Evolutionary conservation across 202 grass and related monocot genomes (phyloP).

Genomic region (Musa balbisiana): DNA sequence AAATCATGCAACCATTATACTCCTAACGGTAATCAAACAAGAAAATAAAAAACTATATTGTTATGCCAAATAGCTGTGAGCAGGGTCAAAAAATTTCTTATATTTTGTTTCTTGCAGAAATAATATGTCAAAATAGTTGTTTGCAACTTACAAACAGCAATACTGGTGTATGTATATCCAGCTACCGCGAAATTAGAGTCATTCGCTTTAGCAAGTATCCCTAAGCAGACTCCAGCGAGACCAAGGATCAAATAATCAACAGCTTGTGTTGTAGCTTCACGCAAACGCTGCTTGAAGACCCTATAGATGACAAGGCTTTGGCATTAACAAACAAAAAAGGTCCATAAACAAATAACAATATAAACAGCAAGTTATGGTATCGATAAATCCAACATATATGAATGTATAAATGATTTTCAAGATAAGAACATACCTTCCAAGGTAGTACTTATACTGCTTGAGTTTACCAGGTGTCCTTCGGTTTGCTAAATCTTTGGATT

Average conservation of each 20-base stretch:
- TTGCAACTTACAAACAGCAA: slow-evolving; percentile 82
- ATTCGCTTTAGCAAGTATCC: slow-evolving; percentile 54
- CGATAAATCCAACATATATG: background rate
- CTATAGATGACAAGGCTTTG: background rate
- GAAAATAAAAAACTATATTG: background rate
- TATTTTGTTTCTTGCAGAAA: background rate
- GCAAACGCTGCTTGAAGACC: slow-evolving; percentile 54
- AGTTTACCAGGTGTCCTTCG: slow-evolving; percentile 57
- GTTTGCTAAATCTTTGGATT: slow-evolving; percentile 36
- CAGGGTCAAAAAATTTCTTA: background rate
- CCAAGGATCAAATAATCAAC: slow-evolving; percentile 94
- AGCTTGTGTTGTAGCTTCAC: slow-evolving; percentile 58
- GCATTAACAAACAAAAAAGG: background rate
- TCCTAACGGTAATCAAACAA: too few species aligned
- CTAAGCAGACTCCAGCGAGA: slow-evolving; percentile 91
- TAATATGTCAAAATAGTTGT: background rate
- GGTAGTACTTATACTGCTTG: slow-evolving; percentile 57
- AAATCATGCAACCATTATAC: too few species aligned
- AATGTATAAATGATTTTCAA: slow-evolving; percentile 2
- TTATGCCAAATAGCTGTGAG: background rate
- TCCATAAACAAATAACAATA: background rate
- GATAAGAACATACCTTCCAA: slow-evolving; percentile 56
- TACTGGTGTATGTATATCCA: slow-evolving; percentile 81
- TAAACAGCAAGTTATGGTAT: background rate
- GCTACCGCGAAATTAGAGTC: slow-evolving; percentile 67